Conservation (phyloP, 768 basidiomycete genomes). For the Boletus patriciae region DNA sequence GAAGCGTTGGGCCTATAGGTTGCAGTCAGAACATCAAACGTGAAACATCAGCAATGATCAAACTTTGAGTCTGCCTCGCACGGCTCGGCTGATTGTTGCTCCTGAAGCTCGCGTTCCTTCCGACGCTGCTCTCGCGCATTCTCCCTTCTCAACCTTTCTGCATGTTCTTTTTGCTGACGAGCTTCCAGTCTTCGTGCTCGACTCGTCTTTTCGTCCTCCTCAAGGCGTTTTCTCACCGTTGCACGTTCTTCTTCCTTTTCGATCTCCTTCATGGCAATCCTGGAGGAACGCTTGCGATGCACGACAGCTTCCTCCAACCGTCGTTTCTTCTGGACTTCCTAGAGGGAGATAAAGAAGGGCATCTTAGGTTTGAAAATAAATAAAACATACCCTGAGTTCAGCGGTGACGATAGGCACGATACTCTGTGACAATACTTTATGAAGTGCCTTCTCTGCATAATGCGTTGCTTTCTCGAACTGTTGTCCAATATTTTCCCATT, state of each 20-base stretch:
- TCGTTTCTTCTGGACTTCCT: slow-evolving; percentile 65
- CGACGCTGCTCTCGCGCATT: slow-evolving; percentile 54
- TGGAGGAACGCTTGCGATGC: slow-evolving; percentile 88
- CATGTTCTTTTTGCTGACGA: slow-evolving; percentile 57
- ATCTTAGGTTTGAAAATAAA: background rate
- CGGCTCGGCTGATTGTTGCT: slow-evolving; percentile 22
- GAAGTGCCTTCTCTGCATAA: slow-evolving; percentile 77
- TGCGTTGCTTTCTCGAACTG: slow-evolving; percentile 75
- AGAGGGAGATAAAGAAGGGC: slow-evolving; percentile 11
- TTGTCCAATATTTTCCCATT: slow-evolving; percentile 82
- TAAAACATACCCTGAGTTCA: slow-evolving; percentile 54
- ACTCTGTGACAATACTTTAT: slow-evolving; percentile 61
- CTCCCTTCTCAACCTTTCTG: slow-evolving; percentile 54
- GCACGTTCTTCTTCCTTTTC: slow-evolving; percentile 73
- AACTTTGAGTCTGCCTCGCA: slow-evolving; percentile 16
- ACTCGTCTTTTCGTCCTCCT: slow-evolving; percentile 67
- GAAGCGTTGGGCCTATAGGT: slow-evolving; percentile 11
- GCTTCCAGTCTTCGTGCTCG: slow-evolving; percentile 60
- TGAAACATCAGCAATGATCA: background rate
- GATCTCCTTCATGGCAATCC: slow-evolving; percentile 77
- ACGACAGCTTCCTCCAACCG: slow-evolving; percentile 72
- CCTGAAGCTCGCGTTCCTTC: slow-evolving; percentile 34
- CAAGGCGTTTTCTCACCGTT: slow-evolving; percentile 57
- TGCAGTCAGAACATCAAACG: slow-evolving; percentile 15
- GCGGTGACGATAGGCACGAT: slow-evolving; percentile 72